phyloP scores from a whole-genome alignment of 2,329 filamentous ascomycete species.

The Colletotrichum plurivorum region DNA sequence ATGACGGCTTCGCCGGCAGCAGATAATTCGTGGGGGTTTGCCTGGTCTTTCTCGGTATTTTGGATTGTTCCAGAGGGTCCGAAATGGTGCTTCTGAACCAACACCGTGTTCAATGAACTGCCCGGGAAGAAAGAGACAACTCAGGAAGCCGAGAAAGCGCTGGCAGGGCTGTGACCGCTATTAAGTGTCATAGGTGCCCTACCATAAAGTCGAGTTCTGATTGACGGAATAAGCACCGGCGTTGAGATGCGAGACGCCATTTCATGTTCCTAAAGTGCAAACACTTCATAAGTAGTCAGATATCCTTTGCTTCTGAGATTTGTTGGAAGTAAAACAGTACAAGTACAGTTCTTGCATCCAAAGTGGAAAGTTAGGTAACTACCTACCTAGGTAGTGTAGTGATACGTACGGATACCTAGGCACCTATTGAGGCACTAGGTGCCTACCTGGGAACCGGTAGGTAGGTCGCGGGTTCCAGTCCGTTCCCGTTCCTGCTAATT shows the following conservation, averaged over 20 bases:
- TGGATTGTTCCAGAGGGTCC: slow-evolving; percentile 54
- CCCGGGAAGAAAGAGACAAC: slow-evolving; percentile 58
- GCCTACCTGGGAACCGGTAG: too few relatives aligned
- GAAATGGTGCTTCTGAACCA: slow-evolving; percentile 42
- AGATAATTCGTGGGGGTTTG: slow-evolving; percentile 65
- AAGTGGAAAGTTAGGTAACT: too few relatives aligned
- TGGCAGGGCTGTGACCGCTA: slow-evolving; percentile 61
- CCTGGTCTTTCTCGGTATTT: slow-evolving; percentile 61
- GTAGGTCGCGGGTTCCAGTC: too few relatives aligned
- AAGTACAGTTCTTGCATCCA: too few relatives aligned
- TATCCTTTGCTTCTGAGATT: neutral
- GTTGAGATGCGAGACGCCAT: slow-evolving; percentile 52
- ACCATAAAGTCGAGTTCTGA: slow-evolving; percentile 57
- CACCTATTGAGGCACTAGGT: too few relatives aligned
- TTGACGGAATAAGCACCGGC: slow-evolving; percentile 55
- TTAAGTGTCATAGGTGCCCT: slow-evolving; percentile 62
- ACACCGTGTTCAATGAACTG: slow-evolving; percentile 55
- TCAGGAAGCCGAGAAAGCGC: slow-evolving; percentile 65
- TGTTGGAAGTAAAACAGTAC: too few relatives aligned
- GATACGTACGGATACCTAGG: too few relatives aligned
- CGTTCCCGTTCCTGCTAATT: neutral
- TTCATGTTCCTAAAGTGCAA: neutral
- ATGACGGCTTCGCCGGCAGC: slow-evolving; percentile 65
- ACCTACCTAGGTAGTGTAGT: too few relatives aligned
- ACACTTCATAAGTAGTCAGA: neutral